Evolutionary conservation across 768 basidiomycete genomes (phyloP).

Genomic region (Leccinum uliginosum): DNA sequence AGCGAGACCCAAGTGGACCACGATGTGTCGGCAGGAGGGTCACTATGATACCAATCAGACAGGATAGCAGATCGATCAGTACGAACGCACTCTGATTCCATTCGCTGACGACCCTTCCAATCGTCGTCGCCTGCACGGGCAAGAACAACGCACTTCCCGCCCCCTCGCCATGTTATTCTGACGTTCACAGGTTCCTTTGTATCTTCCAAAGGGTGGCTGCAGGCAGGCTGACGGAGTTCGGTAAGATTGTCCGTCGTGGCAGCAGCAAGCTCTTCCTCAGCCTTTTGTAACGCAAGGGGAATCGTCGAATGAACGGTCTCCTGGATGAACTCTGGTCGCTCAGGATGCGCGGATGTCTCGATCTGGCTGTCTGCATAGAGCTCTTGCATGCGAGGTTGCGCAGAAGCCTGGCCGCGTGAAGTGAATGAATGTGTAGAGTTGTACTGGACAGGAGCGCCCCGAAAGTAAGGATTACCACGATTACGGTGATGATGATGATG

Average conservation of each 20-base stretch:
- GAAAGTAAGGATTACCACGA: conserved; percentile 32
- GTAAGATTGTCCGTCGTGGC: conserved; percentile 6
- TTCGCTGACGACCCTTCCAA: conserved; percentile 65
- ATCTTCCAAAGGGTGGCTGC: conserved; percentile 24
- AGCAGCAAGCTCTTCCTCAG: conserved; percentile 26
- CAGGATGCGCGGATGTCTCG: conserved; percentile 26
- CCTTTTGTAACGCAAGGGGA: conserved; percentile 47
- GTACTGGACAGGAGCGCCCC: conserved; percentile 35
- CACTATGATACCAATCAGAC: conserved; percentile 22
- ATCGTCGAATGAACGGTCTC: conserved; percentile 64
- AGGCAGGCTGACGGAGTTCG: conserved; percentile 19
- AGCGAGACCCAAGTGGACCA: conserved; percentile 47
- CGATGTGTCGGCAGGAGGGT: conserved; percentile 31
- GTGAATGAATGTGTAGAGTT: conserved; percentile 43
- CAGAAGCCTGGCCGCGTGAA: conserved; percentile 30
- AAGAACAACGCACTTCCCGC: conserved; percentile 59
- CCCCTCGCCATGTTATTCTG: conserved; percentile 63
- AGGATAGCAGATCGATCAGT: conserved; percentile 3
- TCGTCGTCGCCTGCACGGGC: conserved; percentile 71
- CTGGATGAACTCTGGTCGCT: conserved; percentile 40
- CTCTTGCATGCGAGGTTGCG: conserved; percentile 43
- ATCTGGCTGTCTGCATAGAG: conserved; percentile 37
- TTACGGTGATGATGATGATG: conserved; percentile 29
- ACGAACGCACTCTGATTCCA: conserved; percentile 58
- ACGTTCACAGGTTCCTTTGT: conserved; percentile 34